Evolutionary conservation across 345 rosid species (phyloP).

Genomic region (Salix arbutifolia): DNA sequence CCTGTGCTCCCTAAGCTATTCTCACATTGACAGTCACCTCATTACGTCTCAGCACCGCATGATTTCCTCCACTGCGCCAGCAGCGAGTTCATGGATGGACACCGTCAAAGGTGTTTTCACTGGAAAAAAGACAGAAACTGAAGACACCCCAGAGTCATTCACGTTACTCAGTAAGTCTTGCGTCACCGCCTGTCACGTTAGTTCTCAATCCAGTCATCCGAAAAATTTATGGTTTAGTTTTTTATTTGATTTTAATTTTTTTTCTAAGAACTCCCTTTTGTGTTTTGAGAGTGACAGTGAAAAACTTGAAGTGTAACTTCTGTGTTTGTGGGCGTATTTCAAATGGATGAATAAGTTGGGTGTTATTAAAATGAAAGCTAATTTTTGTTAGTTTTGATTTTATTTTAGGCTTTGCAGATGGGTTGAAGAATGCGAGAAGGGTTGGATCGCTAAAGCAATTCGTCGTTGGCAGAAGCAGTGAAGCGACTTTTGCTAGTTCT

Average conservation of each 20-base stretch:
- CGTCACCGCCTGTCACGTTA: not conserved
- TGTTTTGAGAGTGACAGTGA: too few relatives aligned
- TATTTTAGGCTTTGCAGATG: slow-evolving; percentile 65
- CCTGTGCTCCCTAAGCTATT: not conserved
- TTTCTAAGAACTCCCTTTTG: too few relatives aligned
- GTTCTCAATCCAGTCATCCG: too few relatives aligned
- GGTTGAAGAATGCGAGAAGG: slow-evolving; percentile 61
- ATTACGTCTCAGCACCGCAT: slow-evolving; percentile 42
- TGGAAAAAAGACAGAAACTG: slow-evolving; percentile 53
- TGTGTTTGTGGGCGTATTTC: not conserved
- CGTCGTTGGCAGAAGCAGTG: slow-evolving; percentile 81
- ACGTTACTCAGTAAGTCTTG: slow-evolving; percentile 61
- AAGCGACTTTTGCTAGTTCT: slow-evolving; percentile 70
- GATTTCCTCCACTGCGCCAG: slow-evolving; percentile 47
- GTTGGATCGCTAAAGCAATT: slow-evolving; percentile 71
- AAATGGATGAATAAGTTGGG: too few relatives aligned
- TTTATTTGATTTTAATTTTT: not conserved
- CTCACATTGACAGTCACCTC: slow-evolving; percentile 5
- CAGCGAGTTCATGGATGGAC: slow-evolving; percentile 70
- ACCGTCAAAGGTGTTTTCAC: slow-evolving; percentile 77
- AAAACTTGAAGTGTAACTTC: not conserved
- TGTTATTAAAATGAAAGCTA: not conserved
- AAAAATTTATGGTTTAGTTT: not conserved
- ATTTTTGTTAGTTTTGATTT: not conserved
- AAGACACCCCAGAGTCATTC: slow-evolving; percentile 47